These are phyloP conservation scores for Podosphaera aphanis DNA, from an alignment of 2,329 filamentous ascomycete genomes.

Conservation along the genomic window DNA sequence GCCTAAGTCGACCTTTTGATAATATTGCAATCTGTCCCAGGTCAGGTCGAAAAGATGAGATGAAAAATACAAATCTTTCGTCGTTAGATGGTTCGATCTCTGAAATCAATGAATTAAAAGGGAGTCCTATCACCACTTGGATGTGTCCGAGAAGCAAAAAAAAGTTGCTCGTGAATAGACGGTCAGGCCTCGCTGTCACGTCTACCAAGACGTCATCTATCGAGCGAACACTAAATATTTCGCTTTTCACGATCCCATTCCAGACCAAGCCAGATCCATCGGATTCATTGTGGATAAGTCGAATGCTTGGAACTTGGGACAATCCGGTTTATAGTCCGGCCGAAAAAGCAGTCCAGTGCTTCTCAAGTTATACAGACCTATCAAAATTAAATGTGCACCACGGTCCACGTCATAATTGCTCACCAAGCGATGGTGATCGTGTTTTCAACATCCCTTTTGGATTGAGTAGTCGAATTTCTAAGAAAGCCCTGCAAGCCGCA, in stretches of 20 bases:
- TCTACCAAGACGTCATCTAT: not conserved
- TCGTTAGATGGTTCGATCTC: not conserved
- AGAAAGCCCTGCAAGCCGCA: conserved; percentile 32
- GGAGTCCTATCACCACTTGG: conserved; percentile 27
- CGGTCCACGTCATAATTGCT: conserved; percentile 9
- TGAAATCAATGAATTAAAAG: conserved; percentile 5
- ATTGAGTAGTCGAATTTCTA: conserved; percentile 31
- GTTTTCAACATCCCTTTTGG: conserved; percentile 10
- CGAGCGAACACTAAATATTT: not conserved
- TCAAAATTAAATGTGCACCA: conserved; percentile 8
- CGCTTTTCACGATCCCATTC: conserved; percentile 5
- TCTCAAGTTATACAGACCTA: conserved; percentile 15
- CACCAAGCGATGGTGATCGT: conserved; percentile 13
- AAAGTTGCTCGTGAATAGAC: conserved; percentile 25
- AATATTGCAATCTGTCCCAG: conserved; percentile 8
- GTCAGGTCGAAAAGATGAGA: not conserved
- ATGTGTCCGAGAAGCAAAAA: conserved; percentile 34
- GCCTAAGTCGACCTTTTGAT: conserved; percentile 22
- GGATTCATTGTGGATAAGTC: conserved; percentile 30
- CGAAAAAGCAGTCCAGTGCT: conserved; percentile 23
- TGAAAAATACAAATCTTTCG: not conserved
- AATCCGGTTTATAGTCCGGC: conserved; percentile 48
- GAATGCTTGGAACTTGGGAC: conserved; percentile 40
- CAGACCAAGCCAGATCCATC: conserved; percentile 4
- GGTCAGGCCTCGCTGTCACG: conserved; percentile 26